Conservation (phyloP, 2,329 filamentous ascomycete species). For the Nemania abortiva region DNA sequence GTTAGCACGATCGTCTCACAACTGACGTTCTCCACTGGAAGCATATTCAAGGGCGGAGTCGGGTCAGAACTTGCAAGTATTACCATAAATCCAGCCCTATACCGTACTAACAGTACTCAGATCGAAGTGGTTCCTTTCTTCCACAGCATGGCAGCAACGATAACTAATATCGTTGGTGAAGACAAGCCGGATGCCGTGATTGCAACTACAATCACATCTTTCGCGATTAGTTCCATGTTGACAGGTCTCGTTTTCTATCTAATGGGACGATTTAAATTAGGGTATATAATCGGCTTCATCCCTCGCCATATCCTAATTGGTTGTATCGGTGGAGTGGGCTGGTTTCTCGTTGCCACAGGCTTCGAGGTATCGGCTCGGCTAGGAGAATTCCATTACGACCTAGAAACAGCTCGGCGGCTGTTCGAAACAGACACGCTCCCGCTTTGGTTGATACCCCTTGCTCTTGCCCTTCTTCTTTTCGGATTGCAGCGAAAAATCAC, state of each 20-base stretch:
- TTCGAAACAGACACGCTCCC: constrained; percentile 78
- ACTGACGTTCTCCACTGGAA: constrained; percentile 86
- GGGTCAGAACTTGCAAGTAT: constrained; percentile 86
- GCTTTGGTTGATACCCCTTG: constrained; percentile 85
- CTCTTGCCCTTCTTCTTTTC: constrained; percentile 80
- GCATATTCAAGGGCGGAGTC: constrained; percentile 89
- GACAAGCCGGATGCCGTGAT: constrained; percentile 87
- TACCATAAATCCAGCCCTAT: constrained; percentile 7
- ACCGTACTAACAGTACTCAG: constrained; percentile 54
- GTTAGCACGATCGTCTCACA: constrained; percentile 97
- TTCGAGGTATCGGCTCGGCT: constrained; percentile 93
- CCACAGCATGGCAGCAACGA: constrained; percentile 96
- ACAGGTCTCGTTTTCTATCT: constrained; percentile 92
- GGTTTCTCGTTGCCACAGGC: constrained; percentile 91
- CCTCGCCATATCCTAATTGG: constrained; percentile 95
- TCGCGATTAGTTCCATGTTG: constrained; percentile 88
- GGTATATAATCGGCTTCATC: constrained; percentile 96
- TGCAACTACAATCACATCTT: constrained; percentile 93
- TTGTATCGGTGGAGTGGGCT: constrained; percentile 96
- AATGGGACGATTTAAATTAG: constrained; percentile 88
- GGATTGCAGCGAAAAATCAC: constrained; percentile 80
- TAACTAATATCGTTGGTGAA: constrained; percentile 81
- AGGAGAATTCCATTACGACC: constrained; percentile 84
- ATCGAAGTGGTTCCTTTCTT: constrained; percentile 99
- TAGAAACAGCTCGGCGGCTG: constrained; percentile 80